phyloP scores from a whole-genome alignment of 768 basidiomycete genomes.

The Phylloporus sp. region DNA sequence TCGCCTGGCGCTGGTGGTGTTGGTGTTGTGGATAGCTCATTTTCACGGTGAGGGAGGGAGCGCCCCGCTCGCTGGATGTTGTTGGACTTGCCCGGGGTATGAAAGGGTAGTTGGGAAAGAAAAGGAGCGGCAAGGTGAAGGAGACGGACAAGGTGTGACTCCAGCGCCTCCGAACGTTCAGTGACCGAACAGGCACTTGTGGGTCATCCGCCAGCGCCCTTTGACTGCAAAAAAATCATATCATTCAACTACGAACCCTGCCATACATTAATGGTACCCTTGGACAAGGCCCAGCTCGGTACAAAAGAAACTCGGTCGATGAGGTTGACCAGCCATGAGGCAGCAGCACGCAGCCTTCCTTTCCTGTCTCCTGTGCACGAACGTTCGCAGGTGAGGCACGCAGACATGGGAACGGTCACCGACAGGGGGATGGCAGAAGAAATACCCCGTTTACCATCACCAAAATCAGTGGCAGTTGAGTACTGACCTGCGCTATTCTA shows the following conservation, averaged over 20 bases:
- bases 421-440: no score
- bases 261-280: neutral
- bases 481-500: no score
- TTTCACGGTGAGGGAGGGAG: neutral
- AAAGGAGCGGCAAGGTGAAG: slow-evolving; percentile 20
- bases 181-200: slow-evolving; percentile 6
- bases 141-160: slow-evolving; percentile 10
- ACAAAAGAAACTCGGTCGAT: neutral
- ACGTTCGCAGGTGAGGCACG: neutral
- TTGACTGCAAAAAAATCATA: neutral
- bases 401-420: slow-evolving; percentile 2
- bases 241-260: slow-evolving; percentile 1
- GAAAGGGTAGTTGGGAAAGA: neutral
- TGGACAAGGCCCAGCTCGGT: neutral
- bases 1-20: slow-evolving; percentile 36
- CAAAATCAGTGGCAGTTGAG: no score
- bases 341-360: slow-evolving; percentile 5
- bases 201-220: slow-evolving; percentile 14
- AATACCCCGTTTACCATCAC: neutral
- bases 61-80: slow-evolving; percentile 2
- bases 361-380: neutral
- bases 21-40: slow-evolving; percentile 42
- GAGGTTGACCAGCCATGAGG: slow-evolving; percentile 7
- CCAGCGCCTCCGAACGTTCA: neutral
- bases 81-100: neutral